These are phyloP conservation scores for Hymenochaete sp. DNA, from an alignment of 1,284 basidiomycete genomes.

Conservation along the genomic window DNA sequence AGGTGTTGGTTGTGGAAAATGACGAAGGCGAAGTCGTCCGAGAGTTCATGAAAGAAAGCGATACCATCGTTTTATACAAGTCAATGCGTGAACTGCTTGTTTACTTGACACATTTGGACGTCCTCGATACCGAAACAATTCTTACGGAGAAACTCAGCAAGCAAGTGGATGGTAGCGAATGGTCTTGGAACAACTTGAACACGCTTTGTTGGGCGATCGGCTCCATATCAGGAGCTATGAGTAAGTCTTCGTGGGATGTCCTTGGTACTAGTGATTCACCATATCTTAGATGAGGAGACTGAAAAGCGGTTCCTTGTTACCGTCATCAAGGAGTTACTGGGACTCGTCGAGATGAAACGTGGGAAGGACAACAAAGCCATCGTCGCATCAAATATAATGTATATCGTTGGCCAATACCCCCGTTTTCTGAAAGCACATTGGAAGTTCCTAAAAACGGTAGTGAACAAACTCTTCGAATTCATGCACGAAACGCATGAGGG, in stretches of 20 bases:
- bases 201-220: slow-evolving; percentile 99
- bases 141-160: slow-evolving; percentile 94
- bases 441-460: slow-evolving; percentile 99
- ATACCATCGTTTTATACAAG: slow-evolving; percentile 99
- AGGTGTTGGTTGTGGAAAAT: slow-evolving; percentile 98
- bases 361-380: slow-evolving; percentile 99
- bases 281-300: slow-evolving; percentile 81
- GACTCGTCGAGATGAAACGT: slow-evolving; percentile 95
- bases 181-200: slow-evolving; percentile 99
- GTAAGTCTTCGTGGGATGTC: slow-evolving; percentile 39
- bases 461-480: slow-evolving; percentile 99
- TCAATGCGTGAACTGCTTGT: slow-evolving; percentile 96
- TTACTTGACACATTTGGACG: slow-evolving; percentile 96
- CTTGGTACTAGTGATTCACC: slow-evolving; percentile 14
- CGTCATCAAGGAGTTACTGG: slow-evolving; percentile 97
- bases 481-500: slow-evolving; percentile 99
- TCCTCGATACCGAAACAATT: slow-evolving; percentile 93
- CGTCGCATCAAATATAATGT: slow-evolving; percentile 99
- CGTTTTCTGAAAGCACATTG: slow-evolving; percentile 99
- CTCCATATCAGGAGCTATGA: slow-evolving; percentile 99
- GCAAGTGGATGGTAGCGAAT: slow-evolving; percentile 96
- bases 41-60: slow-evolving; percentile 99
- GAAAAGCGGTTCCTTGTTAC: slow-evolving; percentile 99
- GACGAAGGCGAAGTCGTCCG: slow-evolving; percentile 99
- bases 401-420: slow-evolving; percentile 99